A percentile compares a stretch with the other conserved stretches of the same genome.
phyloP scores from a whole-genome alignment of 805 yeast species.

The Candida pseudofarinosa region DNA sequence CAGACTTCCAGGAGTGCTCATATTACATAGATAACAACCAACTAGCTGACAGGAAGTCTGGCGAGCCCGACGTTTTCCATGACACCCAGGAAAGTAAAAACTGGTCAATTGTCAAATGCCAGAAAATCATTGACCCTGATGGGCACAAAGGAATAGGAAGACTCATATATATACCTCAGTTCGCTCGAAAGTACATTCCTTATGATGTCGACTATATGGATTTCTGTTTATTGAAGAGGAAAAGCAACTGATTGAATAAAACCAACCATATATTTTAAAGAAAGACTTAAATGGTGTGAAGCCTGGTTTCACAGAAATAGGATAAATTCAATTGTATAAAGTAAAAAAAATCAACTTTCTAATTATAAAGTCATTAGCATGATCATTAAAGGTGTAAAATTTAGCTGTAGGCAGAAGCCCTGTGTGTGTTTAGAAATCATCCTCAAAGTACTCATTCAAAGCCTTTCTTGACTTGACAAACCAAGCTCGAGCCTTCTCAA shows the following conservation, averaged over 20 bases:
- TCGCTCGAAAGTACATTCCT: constrained; percentile 19
- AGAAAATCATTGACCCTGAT: constrained; percentile 49
- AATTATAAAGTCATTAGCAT: not conserved
- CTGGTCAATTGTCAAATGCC: constrained; percentile 51
- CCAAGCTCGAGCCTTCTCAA: constrained; percentile 46
- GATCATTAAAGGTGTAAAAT: not conserved
- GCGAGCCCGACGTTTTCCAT: constrained; percentile 32
- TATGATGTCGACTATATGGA: constrained; percentile 43
- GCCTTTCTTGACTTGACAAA: constrained; percentile 48
- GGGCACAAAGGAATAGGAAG: constrained; percentile 50
- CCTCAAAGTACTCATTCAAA: constrained; percentile 50
- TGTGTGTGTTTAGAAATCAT: constrained; percentile 10
- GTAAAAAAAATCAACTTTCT: not conserved
- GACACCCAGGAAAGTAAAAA: constrained; percentile 11
- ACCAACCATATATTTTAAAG: not conserved
- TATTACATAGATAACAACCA: constrained; percentile 63
- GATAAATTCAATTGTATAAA: not conserved
- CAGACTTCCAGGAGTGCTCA: constrained; percentile 52
- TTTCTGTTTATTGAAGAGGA: constrained; percentile 43
- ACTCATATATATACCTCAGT: constrained; percentile 47
- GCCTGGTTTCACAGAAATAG: not conserved
- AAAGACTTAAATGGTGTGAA: not conserved
- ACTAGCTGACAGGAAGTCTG: constrained; percentile 40
- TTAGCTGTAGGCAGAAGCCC: no score
- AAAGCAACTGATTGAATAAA: constrained; percentile 7